A percentile compares a stretch with the other conserved stretches of the same genome.
phyloP scores from a whole-genome alignment of 2,329 filamentous ascomycete genomes.

The Pseudogymnoascus sp. region DNA sequence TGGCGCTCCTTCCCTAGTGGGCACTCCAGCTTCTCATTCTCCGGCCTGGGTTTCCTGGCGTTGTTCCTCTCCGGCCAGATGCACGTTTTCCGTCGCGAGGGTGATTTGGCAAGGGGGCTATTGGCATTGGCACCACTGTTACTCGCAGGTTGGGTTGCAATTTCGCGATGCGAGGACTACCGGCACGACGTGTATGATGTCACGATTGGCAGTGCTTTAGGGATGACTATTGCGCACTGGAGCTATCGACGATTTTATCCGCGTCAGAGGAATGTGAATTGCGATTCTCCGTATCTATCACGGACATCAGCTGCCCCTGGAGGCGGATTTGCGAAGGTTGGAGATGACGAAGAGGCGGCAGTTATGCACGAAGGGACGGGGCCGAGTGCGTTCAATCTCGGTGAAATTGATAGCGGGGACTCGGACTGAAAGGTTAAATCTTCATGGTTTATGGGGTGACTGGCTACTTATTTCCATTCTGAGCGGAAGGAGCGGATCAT shows the following conservation, averaged over 20 bases:
- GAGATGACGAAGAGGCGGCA: constrained; percentile 10
- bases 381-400: constrained; percentile 6
- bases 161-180: constrained; percentile 62
- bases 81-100: constrained; percentile 40
- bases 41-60: constrained; percentile 66
- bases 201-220: constrained; percentile 50
- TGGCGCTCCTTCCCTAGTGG: constrained; percentile 79
- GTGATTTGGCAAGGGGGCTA: constrained; percentile 47
- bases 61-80: constrained; percentile 62
- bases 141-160: constrained; percentile 58
- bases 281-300: constrained; percentile 48
- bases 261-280: constrained; percentile 40
- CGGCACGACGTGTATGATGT: constrained; percentile 66
- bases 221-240: constrained; percentile 53
- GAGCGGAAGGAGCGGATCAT: neutral
- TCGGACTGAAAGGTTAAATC: neutral
- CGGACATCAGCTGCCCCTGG: constrained; percentile 16
- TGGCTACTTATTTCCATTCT: neutral
- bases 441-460: neutral
- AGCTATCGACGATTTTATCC: constrained; percentile 60
- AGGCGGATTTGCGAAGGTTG: constrained; percentile 12
- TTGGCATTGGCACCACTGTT: constrained; percentile 51
- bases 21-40: constrained; percentile 71
- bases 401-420: neutral
- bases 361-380: neutral